Evolutionary conservation across 2,329 filamentous ascomycete species (phyloP), one percentile per base, ranked within the genome.

Genomic region (Ascochyta fabae): DNA sequence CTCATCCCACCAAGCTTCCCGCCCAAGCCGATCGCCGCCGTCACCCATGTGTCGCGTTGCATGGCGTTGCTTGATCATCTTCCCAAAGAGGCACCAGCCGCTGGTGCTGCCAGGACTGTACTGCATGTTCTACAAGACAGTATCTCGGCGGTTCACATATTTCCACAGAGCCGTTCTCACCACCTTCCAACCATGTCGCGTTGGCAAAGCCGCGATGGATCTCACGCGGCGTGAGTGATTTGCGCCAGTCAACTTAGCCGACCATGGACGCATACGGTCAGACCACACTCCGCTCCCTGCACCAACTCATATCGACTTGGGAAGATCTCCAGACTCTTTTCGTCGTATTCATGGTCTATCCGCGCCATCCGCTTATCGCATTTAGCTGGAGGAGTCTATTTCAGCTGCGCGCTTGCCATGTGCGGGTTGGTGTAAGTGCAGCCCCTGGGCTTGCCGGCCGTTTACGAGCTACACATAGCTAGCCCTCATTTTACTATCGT

Each of bases 21-120:
- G 35, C 59, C 66, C 58, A 69, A 63, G 65, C 44, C 43, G 53
- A 52, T 54, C 41, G 40, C 8, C 43, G 44, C 48, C 24, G 33
- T 59, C 36, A 58, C 26, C 52, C 57, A 59, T 56, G 56, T 55
- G 39, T 48, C 55, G 31, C n/a, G 41, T 48, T 50, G 57, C 65
- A 67, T 70, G 67, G 68, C 66, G 43, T 64, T 68, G 62, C 64
- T 69, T 69, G 60, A 48, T 54, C 40, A 42, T 40, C 44, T 47
- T 3, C 35, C 31, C 3, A 34, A 29, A 27, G 16, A 10, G 10
- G 1, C n/a, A 41, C 22, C 24, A 24, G 33, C 23, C 42, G 29
- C 13, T 24, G 15, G 6, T 35, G 27, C 39, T 45, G 13, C 41
- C 34, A 13, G 15, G 3, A 22, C 9, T 6, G n/a, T 13, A 5